These are phyloP conservation scores for Sporothrix humicola DNA, from an alignment of 2,329 filamentous ascomycete species.

Conservation along the genomic window DNA sequence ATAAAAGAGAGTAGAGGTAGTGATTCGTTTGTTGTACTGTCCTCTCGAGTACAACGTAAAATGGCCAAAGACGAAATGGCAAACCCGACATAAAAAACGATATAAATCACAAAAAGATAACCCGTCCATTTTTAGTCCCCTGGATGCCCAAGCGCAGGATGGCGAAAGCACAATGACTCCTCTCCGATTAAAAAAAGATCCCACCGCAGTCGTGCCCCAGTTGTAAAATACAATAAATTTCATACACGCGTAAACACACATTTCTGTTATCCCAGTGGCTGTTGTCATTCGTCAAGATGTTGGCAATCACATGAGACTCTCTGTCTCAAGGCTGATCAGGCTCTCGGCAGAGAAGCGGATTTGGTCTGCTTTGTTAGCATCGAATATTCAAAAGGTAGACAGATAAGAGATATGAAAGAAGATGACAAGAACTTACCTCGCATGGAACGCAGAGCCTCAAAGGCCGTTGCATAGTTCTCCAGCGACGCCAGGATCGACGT, in stretches of 20 bases:
- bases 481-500: conserved; percentile 51
- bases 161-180: neutral
- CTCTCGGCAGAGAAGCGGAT: conserved; percentile 35
- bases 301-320: neutral
- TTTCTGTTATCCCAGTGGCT: neutral
- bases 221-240: neutral
- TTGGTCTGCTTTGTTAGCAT: conserved; percentile 24
- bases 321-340: conserved; percentile 31
- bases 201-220: neutral
- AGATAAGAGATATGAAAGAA: too few relatives aligned
- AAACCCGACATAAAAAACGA: neutral
- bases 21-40: neutral
- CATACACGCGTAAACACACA: conserved; percentile 11
- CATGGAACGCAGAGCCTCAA: conserved; percentile 54
- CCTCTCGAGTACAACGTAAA: neutral
- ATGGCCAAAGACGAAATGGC: neutral
- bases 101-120: neutral
- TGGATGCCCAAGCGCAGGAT: neutral
- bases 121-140: neutral
- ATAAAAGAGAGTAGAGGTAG: neutral
- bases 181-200: neutral
- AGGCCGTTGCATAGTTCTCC: conserved; percentile 53
- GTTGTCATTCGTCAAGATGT: neutral
- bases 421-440: conserved; percentile 42
- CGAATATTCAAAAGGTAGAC: neutral